These are phyloP conservation scores for Sanghuangporus sanghuang DNA, from an alignment of 1,284 basidiomycete species.

Conservation along the genomic window DNA sequence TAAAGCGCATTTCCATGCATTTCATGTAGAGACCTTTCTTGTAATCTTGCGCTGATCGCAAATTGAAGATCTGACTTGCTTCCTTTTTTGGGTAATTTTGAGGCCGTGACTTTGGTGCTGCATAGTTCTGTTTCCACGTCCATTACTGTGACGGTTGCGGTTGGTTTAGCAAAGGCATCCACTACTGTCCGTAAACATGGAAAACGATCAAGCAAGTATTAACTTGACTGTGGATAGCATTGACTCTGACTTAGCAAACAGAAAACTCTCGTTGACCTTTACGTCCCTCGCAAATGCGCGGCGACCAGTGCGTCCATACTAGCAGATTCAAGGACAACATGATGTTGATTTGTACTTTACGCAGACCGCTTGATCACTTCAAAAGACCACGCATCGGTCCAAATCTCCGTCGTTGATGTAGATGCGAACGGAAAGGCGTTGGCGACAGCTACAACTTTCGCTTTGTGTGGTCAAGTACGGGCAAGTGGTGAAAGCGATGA, in stretches of 20 bases:
- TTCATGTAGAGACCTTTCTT: no score
- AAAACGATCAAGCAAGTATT: conserved; percentile 70
- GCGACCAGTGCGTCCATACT: conserved; percentile 73
- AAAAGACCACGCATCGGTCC: conserved; percentile 98
- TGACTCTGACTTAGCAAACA: conserved; percentile 28
- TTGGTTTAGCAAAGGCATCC: neutral
- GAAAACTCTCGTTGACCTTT: conserved; percentile 99
- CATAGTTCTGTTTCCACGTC: neutral
- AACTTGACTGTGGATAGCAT: neutral
- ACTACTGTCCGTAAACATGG: conserved; percentile 42
- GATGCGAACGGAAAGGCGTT: conserved; percentile 90
- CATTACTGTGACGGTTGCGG: neutral
- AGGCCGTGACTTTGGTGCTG: conserved; percentile 1
- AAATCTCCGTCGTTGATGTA: conserved; percentile 93
- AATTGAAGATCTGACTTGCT: neutral
- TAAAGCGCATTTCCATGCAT: no score
- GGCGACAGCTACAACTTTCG: conserved; percentile 86
- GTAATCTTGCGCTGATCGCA: no score
- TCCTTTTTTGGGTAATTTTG: neutral
- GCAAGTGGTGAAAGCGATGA: conserved; percentile 96
- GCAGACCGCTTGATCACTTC: conserved; percentile 93
- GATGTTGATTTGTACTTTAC: conserved; percentile 12
- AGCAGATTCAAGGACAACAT: neutral
- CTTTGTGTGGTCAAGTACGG: conserved; percentile 91
- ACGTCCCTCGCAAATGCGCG: conserved; percentile 99